Evolutionary conservation across 177 flowering plant genomes (phyloP).

Genomic region (Tripterygium wilfordii): DNA sequence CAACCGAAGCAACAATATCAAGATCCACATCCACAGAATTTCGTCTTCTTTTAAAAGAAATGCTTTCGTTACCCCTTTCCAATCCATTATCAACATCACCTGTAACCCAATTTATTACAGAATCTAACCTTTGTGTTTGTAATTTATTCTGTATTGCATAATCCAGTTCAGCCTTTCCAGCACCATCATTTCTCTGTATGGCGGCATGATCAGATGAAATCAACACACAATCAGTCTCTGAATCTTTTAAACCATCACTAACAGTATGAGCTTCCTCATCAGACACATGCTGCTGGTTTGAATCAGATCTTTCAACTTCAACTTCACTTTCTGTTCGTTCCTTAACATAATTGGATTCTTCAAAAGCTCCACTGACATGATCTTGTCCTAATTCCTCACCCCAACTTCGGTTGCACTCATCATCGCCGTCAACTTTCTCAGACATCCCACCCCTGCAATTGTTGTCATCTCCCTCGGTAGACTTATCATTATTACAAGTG

Average conservation of each 20-base stretch:
- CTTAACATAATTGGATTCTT: too few species aligned
- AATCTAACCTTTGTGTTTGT: conserved; percentile 3
- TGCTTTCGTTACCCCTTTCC: conserved; percentile 4
- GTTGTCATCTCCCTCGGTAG: conserved; percentile 7
- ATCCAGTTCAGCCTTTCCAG: conserved; percentile 5
- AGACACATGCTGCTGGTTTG: too few species aligned
- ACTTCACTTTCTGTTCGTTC: too few species aligned
- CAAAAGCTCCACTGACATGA: conserved; percentile 2
- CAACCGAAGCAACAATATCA: conserved; percentile 17
- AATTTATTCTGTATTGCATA: conserved; percentile 9
- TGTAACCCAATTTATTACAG: conserved; percentile 10
- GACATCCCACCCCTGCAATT: conserved; percentile 2
- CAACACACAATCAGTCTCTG: conserved; percentile 6
- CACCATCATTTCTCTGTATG: conserved; percentile 7
- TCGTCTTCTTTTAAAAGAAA: conserved; percentile 22
- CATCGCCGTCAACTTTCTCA: conserved; percentile 14
- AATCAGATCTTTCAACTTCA: too few species aligned
- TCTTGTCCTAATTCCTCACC: conserved; percentile 10
- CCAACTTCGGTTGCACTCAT: conserved; percentile 8
- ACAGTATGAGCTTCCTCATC: too few species aligned
- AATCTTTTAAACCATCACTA: background rate
- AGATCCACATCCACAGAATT: conserved; percentile 12
- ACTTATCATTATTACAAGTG: conserved; percentile 10
- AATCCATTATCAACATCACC: conserved; percentile 3
- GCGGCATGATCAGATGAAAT: conserved; percentile 6